Evolutionary conservation across 805 yeast species (phyloP).

Genomic region (Spathaspora boniae): DNA sequence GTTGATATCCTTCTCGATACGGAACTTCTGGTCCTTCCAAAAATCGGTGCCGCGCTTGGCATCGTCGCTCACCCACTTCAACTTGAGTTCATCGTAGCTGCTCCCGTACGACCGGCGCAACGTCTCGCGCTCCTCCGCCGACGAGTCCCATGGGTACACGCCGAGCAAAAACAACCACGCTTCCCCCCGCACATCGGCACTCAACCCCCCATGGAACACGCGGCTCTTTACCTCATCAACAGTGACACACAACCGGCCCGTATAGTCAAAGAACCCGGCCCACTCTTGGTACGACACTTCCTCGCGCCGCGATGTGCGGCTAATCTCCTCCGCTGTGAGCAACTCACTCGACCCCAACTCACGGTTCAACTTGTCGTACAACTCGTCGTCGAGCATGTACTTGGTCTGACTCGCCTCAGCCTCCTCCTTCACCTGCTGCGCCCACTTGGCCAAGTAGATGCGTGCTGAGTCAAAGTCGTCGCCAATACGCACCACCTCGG

Average conservation of each 20-base stretch:
- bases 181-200: constrained; percentile 53
- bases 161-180: constrained; percentile 87
- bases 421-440: constrained; percentile 87
- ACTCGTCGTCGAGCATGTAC: constrained; percentile 54
- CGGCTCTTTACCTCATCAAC: constrained; percentile 74
- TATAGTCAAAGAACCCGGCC: constrained; percentile 75
- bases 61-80: constrained; percentile 62
- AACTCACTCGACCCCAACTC: constrained; percentile 62
- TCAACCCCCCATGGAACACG: constrained; percentile 87
- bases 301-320: constrained; percentile 59
- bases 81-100: constrained; percentile 62
- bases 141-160: constrained; percentile 87
- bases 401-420: constrained; percentile 60
- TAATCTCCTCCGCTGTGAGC: constrained; percentile 57
- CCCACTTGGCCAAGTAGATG: constrained; percentile 94
- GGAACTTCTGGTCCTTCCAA: constrained; percentile 84
- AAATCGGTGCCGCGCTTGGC: constrained; percentile 52
- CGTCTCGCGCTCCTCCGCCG: constrained; percentile 61
- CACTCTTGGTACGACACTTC: constrained; percentile 73
- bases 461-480: constrained; percentile 93
- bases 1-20: constrained; percentile 91
- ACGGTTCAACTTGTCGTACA: constrained; percentile 51
- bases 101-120: constrained; percentile 52
- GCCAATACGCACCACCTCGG: constrained; percentile 77
- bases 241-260: constrained; percentile 73